phyloP scores from a whole-genome alignment of 805 yeast genomes.

The Ogataea nakhonphanomensis region DNA sequence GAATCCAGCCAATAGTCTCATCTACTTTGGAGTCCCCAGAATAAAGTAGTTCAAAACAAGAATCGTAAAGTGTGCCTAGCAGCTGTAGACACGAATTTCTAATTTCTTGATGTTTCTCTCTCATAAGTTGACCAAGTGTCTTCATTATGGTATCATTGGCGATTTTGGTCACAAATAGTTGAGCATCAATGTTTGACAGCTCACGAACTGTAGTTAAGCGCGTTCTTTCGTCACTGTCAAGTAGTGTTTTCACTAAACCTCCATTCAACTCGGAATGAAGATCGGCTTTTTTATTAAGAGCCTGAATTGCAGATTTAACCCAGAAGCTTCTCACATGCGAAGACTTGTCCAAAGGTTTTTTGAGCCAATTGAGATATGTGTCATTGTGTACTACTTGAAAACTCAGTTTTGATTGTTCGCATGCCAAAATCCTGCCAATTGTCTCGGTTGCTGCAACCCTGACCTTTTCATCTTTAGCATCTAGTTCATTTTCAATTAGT shows the following conservation, averaged over 20 bases:
- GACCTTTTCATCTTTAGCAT: conserved; percentile 61
- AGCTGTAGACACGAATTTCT: conserved; percentile 56
- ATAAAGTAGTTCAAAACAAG: conserved; percentile 34
- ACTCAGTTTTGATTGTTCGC: conserved; percentile 47
- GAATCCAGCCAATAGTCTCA: conserved; percentile 47
- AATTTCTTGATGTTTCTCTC: conserved; percentile 68
- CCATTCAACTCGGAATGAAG: conserved; percentile 47
- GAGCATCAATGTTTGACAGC: conserved; percentile 44
- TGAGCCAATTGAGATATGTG: conserved; percentile 69
- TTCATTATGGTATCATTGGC: conserved; percentile 45
- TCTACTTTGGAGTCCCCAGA: conserved; percentile 30
- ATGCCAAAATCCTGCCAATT: conserved; percentile 60
- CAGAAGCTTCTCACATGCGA: conserved; percentile 64
- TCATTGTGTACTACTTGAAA: conserved; percentile 56
- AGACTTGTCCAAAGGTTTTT: conserved; percentile 67
- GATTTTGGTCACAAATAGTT: conserved; percentile 45
- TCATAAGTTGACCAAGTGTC: conserved; percentile 57
- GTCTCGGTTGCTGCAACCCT: conserved; percentile 70
- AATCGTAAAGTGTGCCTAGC: conserved; percentile 53
- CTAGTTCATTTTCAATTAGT: conserved; percentile 72
- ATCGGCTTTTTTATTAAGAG: conserved; percentile 45
- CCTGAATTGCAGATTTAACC: conserved; percentile 55
- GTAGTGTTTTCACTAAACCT: conserved; percentile 63
- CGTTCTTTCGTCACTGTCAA: conserved; percentile 74
- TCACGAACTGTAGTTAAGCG: conserved; percentile 58